Conservation (phyloP, 2,329 filamentous ascomycete species). For the Monilinia laxa region DNA sequence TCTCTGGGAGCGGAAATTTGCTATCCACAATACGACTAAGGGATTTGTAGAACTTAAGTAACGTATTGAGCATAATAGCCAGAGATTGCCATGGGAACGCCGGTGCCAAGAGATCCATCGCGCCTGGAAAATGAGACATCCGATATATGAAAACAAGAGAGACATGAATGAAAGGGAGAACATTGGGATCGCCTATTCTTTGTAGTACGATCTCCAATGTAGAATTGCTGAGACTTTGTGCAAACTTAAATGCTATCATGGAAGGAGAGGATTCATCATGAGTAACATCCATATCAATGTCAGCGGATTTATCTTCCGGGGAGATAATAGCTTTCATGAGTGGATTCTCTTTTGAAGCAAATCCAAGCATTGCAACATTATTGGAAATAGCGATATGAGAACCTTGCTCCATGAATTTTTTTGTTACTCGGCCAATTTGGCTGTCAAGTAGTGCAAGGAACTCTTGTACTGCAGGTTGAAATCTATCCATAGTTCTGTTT, state of each 20-base stretch:
- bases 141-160: slow-evolving; percentile 31
- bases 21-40: slow-evolving; percentile 26
- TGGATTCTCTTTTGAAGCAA: slow-evolving; percentile 36
- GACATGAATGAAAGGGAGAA: slow-evolving; percentile 32
- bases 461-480: slow-evolving; percentile 47
- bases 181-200: slow-evolving; percentile 32
- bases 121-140: slow-evolving; percentile 27
- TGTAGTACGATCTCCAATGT: slow-evolving; percentile 28
- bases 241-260: slow-evolving; percentile 26
- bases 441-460: slow-evolving; percentile 56
- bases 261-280: slow-evolving; percentile 9
- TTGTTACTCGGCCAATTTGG: slow-evolving; percentile 55
- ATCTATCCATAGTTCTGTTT: slow-evolving; percentile 48
- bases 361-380: slow-evolving; percentile 37
- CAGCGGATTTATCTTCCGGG: slow-evolving; percentile 18
- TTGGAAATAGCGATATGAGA: slow-evolving; percentile 57
- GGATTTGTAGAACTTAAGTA: slow-evolving; percentile 22
- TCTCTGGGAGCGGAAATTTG: slow-evolving; percentile 31
- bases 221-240: slow-evolving; percentile 25
- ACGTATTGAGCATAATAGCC: slow-evolving; percentile 29
- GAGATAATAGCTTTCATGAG: slow-evolving; percentile 33
- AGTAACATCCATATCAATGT: slow-evolving; percentile 25
- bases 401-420: slow-evolving; percentile 47
- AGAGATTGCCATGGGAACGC: slow-evolving; percentile 31
- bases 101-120: slow-evolving; percentile 27